phyloP scores from a whole-genome alignment of 495 filamentous ascomycete species.

The Annulohypoxylon nitens region DNA sequence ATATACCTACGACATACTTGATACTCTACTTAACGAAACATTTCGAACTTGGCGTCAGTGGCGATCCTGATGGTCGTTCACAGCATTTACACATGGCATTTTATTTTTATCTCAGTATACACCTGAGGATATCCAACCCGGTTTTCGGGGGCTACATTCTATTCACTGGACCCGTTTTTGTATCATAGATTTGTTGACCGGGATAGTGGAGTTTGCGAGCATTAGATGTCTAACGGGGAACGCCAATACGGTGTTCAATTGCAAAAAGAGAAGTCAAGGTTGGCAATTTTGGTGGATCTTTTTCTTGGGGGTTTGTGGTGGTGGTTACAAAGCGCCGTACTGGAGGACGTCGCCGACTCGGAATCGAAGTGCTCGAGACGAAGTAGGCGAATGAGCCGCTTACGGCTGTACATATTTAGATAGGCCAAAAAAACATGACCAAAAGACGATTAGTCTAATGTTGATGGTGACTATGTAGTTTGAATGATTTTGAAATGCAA shows the following conservation, averaged over 20 bases:
- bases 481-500: background rate
- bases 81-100: conserved; percentile 47
- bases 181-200: conserved; percentile 51
- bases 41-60: conserved; percentile 40
- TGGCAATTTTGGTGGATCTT: conserved; percentile 34
- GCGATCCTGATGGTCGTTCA: conserved; percentile 17
- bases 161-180: conserved; percentile 47
- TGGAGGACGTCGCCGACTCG: conserved; percentile 48
- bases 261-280: conserved; percentile 26
- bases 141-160: conserved; percentile 31
- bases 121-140: conserved; percentile 31
- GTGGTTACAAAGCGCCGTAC: conserved; percentile 42
- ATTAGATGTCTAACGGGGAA: conserved; percentile 47
- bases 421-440: conserved; percentile 42
- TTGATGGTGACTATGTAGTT: background rate
- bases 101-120: conserved; percentile 41
- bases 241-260: conserved; percentile 21
- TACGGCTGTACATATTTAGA: conserved; percentile 53
- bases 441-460: conserved; percentile 6
- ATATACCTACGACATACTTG: conserved; percentile 29
- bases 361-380: conserved; percentile 57
- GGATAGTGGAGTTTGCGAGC: conserved; percentile 50
- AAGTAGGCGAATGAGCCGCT: conserved; percentile 45
- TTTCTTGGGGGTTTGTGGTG: conserved; percentile 28
- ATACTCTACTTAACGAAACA: conserved; percentile 1